Base-by-base conservation (phyloP, 2,329 filamentous ascomycete species). In the Ophiostoma fasciatum region DNA sequence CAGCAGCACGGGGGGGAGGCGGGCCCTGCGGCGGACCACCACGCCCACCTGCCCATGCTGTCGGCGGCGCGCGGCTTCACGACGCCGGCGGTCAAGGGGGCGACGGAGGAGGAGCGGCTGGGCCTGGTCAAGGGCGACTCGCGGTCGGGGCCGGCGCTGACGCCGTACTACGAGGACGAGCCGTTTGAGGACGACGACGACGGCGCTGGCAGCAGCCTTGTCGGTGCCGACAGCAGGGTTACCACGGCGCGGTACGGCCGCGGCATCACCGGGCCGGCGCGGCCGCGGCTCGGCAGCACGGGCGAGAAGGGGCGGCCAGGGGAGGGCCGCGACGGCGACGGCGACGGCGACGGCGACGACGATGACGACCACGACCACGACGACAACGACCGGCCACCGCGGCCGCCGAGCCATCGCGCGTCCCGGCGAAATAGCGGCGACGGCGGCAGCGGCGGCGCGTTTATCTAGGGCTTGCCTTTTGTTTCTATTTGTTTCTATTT, bases 61-160 rank as follows among this genome's bases (percentile, higher is more conserved):
- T 38, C 41, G 3, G 35, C 44, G 2, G 43, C 48, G 7, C 45
- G 51, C 38, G 65, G 57, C 27, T 63, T 58, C 48, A 61, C 53
- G 37, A 59, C 50, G 10, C 57, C 55, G 7, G 53, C 56, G 28
- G 49, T 55, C 30, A 70, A 68, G 45, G 63, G 63, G 30, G 71
- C 71, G 2, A 87, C 81, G 0, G 85, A 93, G 52, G 85, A 94
- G 58, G 85, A 93, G 57, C 65, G 73, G 14, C 56, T 88, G 7
- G 85, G 84, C 1, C 68, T 94, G 5, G 84, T 93, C n/a, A 79
- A 78, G 46, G 79, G 81, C 19, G 79, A 84, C 50, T 62, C 56
- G 7, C 51, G 49, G 17, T 52, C 53, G 14, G 46, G 51, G 45
- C 53, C 59, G 8, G 42, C 48, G 12, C 45, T 59, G 20, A 56